Evolutionary conservation across 371 early-diverging fungal species (phyloP).

Genomic region (Furculomyces boomerangus): DNA sequence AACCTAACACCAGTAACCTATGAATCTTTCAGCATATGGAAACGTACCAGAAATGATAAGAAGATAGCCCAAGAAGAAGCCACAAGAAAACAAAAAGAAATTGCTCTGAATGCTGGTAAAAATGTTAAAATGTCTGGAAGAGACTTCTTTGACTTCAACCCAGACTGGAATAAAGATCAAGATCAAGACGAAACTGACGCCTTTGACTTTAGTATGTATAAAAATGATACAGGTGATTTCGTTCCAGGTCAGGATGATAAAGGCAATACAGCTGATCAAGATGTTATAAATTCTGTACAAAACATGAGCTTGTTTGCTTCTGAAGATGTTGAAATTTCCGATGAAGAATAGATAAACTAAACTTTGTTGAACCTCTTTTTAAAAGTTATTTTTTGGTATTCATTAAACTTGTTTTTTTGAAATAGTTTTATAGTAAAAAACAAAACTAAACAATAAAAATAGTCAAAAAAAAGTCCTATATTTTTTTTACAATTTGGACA

Average conservation of each 20-base stretch:
- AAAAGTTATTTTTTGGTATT: too few species aligned
- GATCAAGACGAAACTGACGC: slow-evolving; percentile 53
- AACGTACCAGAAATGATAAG: slow-evolving; percentile 28
- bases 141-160: slow-evolving; percentile 96
- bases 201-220: slow-evolving; percentile 22
- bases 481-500: slow-evolving; percentile 94
- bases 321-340: too few species aligned
- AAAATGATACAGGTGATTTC: slow-evolving; percentile 17
- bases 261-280: too few species aligned
- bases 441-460: not conserved
- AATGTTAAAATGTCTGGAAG: slow-evolving; percentile 85
- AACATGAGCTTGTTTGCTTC: too few species aligned
- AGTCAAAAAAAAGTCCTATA: slow-evolving; percentile 23
- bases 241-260: slow-evolving; percentile 10
- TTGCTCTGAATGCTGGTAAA: slow-evolving; percentile 78
- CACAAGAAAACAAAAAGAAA: slow-evolving; percentile 10
- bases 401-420: too few species aligned
- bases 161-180: slow-evolving; percentile 54
- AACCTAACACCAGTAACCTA: slow-evolving; percentile 92
- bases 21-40: slow-evolving; percentile 92
- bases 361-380: too few species aligned
- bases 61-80: not conserved
- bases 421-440: not conserved
- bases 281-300: too few species aligned
- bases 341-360: too few species aligned